Evolutionary conservation across 768 basidiomycete genomes (phyloP).

Genomic region (Trametes villosa): DNA sequence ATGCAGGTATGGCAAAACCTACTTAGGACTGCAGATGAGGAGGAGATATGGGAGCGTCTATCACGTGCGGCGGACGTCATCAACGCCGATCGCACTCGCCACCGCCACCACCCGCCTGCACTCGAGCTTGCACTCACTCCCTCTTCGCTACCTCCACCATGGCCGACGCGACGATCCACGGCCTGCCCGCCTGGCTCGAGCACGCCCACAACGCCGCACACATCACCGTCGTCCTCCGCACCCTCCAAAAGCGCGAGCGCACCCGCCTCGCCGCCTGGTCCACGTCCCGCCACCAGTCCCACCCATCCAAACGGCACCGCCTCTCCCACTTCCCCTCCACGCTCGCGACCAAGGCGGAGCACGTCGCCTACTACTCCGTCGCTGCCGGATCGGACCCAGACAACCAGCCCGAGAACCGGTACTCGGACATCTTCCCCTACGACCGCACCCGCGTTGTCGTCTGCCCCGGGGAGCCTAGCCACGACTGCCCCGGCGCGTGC

Average conservation of each 20-base stretch:
- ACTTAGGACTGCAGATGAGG: too few relatives aligned
- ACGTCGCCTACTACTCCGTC: slow-evolving; percentile 57
- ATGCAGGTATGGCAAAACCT: too few relatives aligned
- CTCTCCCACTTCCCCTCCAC: slow-evolving; percentile 25
- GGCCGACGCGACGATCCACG: slow-evolving; percentile 5
- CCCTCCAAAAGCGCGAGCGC: slow-evolving; percentile 45
- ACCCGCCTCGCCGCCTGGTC: slow-evolving; percentile 38
- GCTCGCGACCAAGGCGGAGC: slow-evolving; percentile 29
- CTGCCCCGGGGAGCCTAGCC: slow-evolving; percentile 24
- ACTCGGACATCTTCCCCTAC: slow-evolving; percentile 75
- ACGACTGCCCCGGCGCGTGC: slow-evolving; percentile 17
- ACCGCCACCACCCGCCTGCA: too few relatives aligned
- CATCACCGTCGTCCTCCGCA: slow-evolving; percentile 38
- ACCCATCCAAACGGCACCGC: slow-evolving; percentile 28
- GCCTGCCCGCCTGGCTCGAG: slow-evolving; percentile 33
- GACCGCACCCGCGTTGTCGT: slow-evolving; percentile 79
- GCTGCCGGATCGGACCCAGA: slow-evolving; percentile 48
- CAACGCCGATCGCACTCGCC: too few relatives aligned
- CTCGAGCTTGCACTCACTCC: background rate
- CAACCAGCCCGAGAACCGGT: slow-evolving; percentile 65
- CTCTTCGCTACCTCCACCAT: background rate
- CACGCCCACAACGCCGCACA: slow-evolving; percentile 31
- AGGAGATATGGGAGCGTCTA: background rate
- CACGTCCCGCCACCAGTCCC: slow-evolving; percentile 27
- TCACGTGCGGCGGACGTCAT: background rate